Conservation (phyloP, 305 asterid genomes). For the Striga hermonthica region DNA sequence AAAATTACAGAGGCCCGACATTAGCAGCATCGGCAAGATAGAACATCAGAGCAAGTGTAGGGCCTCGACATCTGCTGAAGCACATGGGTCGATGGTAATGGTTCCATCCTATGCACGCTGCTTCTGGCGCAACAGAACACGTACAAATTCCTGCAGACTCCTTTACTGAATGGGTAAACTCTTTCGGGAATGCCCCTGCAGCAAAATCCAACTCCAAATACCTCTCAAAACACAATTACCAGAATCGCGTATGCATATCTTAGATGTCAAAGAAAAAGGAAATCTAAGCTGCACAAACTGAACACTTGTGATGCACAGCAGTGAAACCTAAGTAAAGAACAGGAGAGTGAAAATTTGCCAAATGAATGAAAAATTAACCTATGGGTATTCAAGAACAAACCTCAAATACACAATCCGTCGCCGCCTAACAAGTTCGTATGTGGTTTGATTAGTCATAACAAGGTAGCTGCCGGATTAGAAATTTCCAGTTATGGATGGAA, state of each 20-base stretch:
- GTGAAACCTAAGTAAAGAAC: neutral
- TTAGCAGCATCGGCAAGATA: constrained; percentile 84
- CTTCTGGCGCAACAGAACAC: constrained; percentile 57
- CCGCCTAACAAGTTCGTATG: constrained; percentile 89
- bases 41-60: constrained; percentile 59
- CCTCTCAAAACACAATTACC: constrained; percentile 10
- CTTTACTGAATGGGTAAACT: constrained; percentile 80
- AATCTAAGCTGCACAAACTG: constrained; percentile 13
- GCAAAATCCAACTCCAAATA: constrained; percentile 24
- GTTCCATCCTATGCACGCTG: constrained; percentile 56
- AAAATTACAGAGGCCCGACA: constrained; percentile 27
- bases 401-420: constrained; percentile 76
- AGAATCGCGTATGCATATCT: constrained; percentile 5
- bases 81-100: constrained; percentile 62
- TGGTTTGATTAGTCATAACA: constrained; percentile 83
- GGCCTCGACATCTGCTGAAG: constrained; percentile 67
- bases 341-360: neutral
- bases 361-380: neutral
- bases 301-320: constrained; percentile 9
- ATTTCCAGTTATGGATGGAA: constrained; percentile 25
- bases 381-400: constrained; percentile 40
- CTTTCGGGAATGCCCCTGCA: constrained; percentile 87
- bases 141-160: constrained; percentile 78
- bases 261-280: neutral
- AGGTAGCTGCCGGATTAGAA: constrained; percentile 66